phyloP scores from a whole-genome alignment of 148 eudicot species.

The Chenopodium formosanum region DNA sequence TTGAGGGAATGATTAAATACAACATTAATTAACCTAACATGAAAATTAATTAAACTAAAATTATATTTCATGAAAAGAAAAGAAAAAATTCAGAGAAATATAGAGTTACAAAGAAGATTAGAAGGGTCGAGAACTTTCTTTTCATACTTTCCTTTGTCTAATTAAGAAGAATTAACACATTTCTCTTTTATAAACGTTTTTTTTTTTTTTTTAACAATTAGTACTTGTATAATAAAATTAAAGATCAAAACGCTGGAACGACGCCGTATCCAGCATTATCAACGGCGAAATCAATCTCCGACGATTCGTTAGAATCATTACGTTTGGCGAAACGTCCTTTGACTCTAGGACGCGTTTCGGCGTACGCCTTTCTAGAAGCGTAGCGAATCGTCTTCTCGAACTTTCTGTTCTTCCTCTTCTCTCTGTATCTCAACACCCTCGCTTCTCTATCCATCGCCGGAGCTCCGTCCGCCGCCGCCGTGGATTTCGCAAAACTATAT shows the following conservation, averaged over 20 bases:
- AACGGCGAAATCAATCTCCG: conserved; percentile 28
- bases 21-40: neutral
- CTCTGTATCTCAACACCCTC: conserved; percentile 84
- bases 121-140: neutral
- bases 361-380: conserved; percentile 90
- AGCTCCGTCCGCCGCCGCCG: conserved; percentile 11
- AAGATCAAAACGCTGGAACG: conserved; percentile 45
- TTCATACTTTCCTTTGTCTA: neutral
- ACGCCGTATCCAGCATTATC: conserved; percentile 55
- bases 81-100: neutral
- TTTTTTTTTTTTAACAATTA: too few species aligned
- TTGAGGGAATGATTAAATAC: neutral
- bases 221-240: too few species aligned
- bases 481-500: conserved; percentile 25
- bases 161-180: conserved; percentile 4
- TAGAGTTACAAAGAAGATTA: neutral
- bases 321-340: conserved; percentile 91
- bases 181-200: too few species aligned
- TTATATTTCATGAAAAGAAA: neutral
- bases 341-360: conserved; percentile 83
- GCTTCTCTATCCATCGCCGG: conserved; percentile 59
- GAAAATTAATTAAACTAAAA: neutral
- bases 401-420: conserved; percentile 87
- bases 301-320: conserved; percentile 32
- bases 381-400: conserved; percentile 92